These are phyloP conservation scores for Cercospora canescens DNA, from an alignment of 2,329 filamentous ascomycete species.

Conservation along the genomic window DNA sequence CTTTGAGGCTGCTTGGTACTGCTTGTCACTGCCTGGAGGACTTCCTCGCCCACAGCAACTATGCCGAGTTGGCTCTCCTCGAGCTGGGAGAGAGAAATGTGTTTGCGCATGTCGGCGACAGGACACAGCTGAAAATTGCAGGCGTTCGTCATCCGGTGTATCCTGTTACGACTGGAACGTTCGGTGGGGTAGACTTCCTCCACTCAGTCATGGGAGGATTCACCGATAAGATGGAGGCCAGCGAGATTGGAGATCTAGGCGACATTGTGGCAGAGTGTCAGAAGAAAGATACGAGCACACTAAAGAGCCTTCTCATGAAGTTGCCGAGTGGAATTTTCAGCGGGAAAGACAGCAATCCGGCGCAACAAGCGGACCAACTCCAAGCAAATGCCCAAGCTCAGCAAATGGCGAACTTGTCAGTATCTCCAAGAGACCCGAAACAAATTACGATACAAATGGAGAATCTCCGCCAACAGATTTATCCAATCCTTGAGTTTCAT, in stretches of 20 bases:
- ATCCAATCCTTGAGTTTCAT: constrained; percentile 88
- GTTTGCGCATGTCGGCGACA: constrained; percentile 82
- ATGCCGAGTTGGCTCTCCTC: constrained; percentile 81
- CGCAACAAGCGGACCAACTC: constrained; percentile 74
- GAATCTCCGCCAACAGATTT: constrained; percentile 74
- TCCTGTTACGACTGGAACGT: constrained; percentile 85
- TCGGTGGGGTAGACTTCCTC: constrained; percentile 85
- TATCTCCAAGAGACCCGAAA: constrained; percentile 79
- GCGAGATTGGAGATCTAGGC: constrained; percentile 84
- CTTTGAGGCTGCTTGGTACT: constrained; percentile 83
- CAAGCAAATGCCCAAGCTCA: constrained; percentile 72
- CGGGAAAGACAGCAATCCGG: constrained; percentile 62
- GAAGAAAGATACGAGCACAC: constrained; percentile 67
- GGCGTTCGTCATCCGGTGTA: constrained; percentile 69
- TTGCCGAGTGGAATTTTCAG: constrained; percentile 81
- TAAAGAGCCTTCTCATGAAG: constrained; percentile 79
- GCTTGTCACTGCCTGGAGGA: constrained; percentile 90
- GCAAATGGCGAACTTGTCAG: constrained; percentile 71
- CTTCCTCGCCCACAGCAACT: constrained; percentile 92
- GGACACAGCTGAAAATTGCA: constrained; percentile 67
- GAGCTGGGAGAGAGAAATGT: constrained; percentile 78
- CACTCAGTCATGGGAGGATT: constrained; percentile 73
- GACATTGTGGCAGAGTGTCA: constrained; percentile 68
- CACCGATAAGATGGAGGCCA: constrained; percentile 86
- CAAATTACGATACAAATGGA: constrained; percentile 76